These are phyloP conservation scores for Arbutus unedo DNA, from an alignment of 148 eudicot genomes.

Conservation along the genomic window DNA sequence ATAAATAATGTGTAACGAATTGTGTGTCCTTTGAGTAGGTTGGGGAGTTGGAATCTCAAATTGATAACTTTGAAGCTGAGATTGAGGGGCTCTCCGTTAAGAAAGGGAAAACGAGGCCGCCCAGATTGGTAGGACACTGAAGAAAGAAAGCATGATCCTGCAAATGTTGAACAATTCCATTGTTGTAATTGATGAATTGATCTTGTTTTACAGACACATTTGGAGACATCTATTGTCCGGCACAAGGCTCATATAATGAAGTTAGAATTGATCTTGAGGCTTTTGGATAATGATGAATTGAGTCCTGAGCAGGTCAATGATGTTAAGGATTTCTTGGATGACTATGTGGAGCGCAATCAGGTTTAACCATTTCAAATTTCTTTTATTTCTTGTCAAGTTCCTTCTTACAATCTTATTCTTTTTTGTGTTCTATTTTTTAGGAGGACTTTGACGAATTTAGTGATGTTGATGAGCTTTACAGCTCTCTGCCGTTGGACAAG, in stretches of 20 bases:
- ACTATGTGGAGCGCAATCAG: constrained; percentile 98
- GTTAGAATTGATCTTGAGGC: constrained; percentile 84
- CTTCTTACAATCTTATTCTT: not conserved
- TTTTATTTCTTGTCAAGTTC: not conserved
- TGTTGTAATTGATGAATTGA: constrained; percentile 5
- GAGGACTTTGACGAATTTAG: constrained; percentile 94
- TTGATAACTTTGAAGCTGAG: constrained; percentile 98
- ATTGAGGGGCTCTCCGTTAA: constrained; percentile 90
- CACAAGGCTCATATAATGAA: constrained; percentile 98
- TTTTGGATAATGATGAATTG: constrained; percentile 88
- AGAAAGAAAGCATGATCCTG: constrained; percentile 3
- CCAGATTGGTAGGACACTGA: constrained; percentile 77
- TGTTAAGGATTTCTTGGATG: constrained; percentile 92
- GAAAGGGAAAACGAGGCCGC: constrained; percentile 97
- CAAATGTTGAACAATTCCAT: constrained; percentile 11
- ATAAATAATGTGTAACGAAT: not conserved
- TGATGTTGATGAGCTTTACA: constrained; percentile 96
- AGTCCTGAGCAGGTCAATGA: constrained; percentile 97
- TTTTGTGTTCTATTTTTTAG: constrained; percentile 36
- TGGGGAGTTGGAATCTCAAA: constrained; percentile 86
- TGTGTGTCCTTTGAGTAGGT: constrained; percentile 52
- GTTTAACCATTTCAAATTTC: constrained; percentile 27
- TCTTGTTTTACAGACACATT: constrained; percentile 60
- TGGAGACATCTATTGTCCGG: constrained; percentile 87
- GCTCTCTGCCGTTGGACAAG: constrained; percentile 81